These are phyloP conservation scores for Fusarium sublunatum DNA, from an alignment of 2,329 filamentous ascomycete genomes.

Conservation along the genomic window DNA sequence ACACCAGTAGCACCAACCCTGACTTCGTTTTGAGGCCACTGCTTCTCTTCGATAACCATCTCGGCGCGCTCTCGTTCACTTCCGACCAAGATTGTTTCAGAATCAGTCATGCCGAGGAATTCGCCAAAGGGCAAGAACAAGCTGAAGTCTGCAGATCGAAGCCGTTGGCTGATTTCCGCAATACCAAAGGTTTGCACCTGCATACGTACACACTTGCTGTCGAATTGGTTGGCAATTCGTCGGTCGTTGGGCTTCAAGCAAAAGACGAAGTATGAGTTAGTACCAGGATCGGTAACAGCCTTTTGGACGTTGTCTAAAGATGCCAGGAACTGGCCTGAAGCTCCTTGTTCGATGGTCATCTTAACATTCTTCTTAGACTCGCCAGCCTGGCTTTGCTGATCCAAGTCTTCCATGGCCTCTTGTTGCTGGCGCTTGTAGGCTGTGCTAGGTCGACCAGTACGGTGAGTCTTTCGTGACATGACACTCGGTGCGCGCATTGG, in stretches of 20 bases:
- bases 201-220: constrained; percentile 96
- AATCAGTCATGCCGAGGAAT: constrained; percentile 88
- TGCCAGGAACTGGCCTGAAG: constrained; percentile 90
- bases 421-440: constrained; percentile 54
- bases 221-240: constrained; percentile 97
- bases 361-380: constrained; percentile 59
- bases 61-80: constrained; percentile 93
- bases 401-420: constrained; percentile 60
- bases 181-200: constrained; percentile 97
- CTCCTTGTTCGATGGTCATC: constrained; percentile 77
- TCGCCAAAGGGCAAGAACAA: constrained; percentile 96
- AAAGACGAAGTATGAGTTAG: constrained; percentile 96
- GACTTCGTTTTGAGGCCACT: constrained; percentile 93
- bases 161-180: constrained; percentile 92
- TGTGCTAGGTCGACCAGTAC: constrained; percentile 49
- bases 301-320: constrained; percentile 92
- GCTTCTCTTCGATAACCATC: constrained; percentile 88
- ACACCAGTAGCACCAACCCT: constrained; percentile 91
- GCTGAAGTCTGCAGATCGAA: constrained; percentile 94
- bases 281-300: constrained; percentile 81
- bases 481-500: constrained; percentile 93
- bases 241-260: constrained; percentile 97
- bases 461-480: constrained; percentile 79
- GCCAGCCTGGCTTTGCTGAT: constrained; percentile 61
- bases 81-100: constrained; percentile 86